A percentile compares a stretch with the other conserved stretches of the same genome.
Evolutionary conservation across 2,329 filamentous ascomycete genomes (phyloP).

Genomic region (Fusarium sp.): DNA sequence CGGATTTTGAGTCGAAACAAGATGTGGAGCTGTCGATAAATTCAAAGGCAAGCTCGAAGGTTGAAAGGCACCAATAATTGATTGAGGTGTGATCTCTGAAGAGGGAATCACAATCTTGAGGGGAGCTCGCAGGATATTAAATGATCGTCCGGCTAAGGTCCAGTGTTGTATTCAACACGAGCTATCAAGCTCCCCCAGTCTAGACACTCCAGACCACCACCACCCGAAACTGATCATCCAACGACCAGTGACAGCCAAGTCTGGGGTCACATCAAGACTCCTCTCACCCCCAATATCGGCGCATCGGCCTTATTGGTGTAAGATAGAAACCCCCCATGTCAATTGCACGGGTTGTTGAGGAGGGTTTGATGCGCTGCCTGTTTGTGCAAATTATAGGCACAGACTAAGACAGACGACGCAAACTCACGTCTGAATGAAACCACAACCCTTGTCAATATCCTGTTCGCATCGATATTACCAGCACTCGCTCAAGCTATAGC

Average conservation of each 20-base stretch:
- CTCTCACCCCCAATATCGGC: slow-evolving; percentile 30
- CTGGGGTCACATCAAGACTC: slow-evolving; percentile 35
- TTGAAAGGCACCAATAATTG: slow-evolving; percentile 16
- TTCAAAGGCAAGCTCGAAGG: slow-evolving; percentile 5
- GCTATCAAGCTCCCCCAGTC: slow-evolving; percentile 21
- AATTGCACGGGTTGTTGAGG: slow-evolving; percentile 9
- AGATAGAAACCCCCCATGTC: slow-evolving; percentile 34
- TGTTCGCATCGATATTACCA: background rate
- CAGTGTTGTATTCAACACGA: background rate
- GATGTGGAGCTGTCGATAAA: slow-evolving; percentile 4
- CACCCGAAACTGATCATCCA: slow-evolving; percentile 24
- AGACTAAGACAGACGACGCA: slow-evolving; percentile 5
- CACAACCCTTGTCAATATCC: background rate
- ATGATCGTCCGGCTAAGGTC: slow-evolving; percentile 30
- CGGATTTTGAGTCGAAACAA: slow-evolving; percentile 10
- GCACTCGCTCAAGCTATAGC: background rate
- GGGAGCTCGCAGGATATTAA: slow-evolving; percentile 37
- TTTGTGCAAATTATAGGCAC: slow-evolving; percentile 17
- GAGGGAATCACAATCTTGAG: slow-evolving; percentile 16
- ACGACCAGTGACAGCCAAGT: slow-evolving; percentile 17
- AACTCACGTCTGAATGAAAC: slow-evolving; percentile 21
- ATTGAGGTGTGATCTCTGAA: slow-evolving; percentile 21
- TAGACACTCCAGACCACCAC: slow-evolving; percentile 14
- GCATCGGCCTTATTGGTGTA: slow-evolving; percentile 36
- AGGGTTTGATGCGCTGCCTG: background rate